phyloP scores from a whole-genome alignment of 1,139 yeast genomes.

The Eremothecium coryli region DNA sequence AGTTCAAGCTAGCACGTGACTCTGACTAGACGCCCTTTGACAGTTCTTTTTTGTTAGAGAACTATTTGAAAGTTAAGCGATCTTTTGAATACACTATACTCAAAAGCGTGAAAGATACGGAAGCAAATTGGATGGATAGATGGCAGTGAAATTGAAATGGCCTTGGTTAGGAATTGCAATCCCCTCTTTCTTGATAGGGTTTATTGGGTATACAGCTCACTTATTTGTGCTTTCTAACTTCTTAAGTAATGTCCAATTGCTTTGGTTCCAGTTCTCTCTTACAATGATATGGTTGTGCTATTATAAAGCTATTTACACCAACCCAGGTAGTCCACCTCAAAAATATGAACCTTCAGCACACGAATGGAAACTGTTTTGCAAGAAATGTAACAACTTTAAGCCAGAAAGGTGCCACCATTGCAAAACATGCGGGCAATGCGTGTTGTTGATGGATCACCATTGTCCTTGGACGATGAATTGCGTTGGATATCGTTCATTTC shows the following conservation, averaged over 20 bases:
- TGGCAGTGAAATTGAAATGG: conserved; percentile 41
- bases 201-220: conserved; percentile 59
- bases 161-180: conserved; percentile 57
- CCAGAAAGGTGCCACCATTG: conserved; percentile 82
- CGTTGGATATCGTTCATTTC: conserved; percentile 69
- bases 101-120: too few species aligned
- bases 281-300: conserved; percentile 66
- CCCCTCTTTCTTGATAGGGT: conserved; percentile 53
- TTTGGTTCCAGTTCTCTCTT: conserved; percentile 42
- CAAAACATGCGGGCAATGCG: conserved; percentile 51
- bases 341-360: conserved; percentile 33
- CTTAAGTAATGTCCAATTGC: conserved; percentile 35
- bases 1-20: too few species aligned
- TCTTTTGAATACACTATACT: too few species aligned
- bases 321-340: conserved; percentile 52
- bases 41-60: too few species aligned
- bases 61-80: too few species aligned
- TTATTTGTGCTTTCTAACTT: conserved; percentile 44
- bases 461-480: conserved; percentile 85
- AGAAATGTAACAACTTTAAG: conserved; percentile 54
- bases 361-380: conserved; percentile 54
- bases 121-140: too few species aligned
- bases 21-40: too few species aligned
- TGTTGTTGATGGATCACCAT: conserved; percentile 78
- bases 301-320: conserved; percentile 44